Base-by-base conservation (phyloP, 768 basidiomycete genomes). In the Naganishia vaughanmartiniae region DNA sequence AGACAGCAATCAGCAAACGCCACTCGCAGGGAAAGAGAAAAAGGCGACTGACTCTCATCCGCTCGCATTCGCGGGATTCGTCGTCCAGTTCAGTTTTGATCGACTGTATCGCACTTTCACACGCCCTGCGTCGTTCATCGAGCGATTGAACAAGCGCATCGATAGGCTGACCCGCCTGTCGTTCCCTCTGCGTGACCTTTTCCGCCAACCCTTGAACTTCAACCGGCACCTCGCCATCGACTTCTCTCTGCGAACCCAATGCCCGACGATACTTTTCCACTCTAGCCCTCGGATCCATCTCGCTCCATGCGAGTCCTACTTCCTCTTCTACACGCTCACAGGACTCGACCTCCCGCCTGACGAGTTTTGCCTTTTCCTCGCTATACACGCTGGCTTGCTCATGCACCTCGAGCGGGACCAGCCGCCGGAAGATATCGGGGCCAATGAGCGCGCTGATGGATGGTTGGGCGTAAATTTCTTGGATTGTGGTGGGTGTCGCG, bases 371-470 rank as follows among this genome's bases (percentile, higher is more conserved):
- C 83, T 98, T 98, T 83, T 99, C 96, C 81, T 99, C 96, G 0
- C 93, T 95, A 81, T 99, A 99, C 17, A 99, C 88, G 70, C 89
- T 91, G 17, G 95, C 95, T 73, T 90, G 91, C 82, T 97, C 94
- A 78, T 97, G 94, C 7, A 99, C 93, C 74, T 90, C 90, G 54
- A 99, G 83, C 15, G 96, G 96, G 39, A 99, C 86, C 5, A 99
- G 86, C 54, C 88, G 85, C 71, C 87, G 79, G 81, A 99, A 99
- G 66, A 97, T 84, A 81, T 97, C 95, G 21, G 87, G 87, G 0
- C 96, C 96, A 74, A 99, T 96, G 57, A 93, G 87, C 83, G 91
- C 92, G 80, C 96, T 92, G 21, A 97, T 93, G 11, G 97, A 93
- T 0, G 91, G 88, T 9, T 90, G 85, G 19, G 88, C 87, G 77